Evolutionary conservation across 164 flowering plant species (phyloP), one percentile per base, ranked within the genome.

Genomic region (Vitis cinerea): DNA sequence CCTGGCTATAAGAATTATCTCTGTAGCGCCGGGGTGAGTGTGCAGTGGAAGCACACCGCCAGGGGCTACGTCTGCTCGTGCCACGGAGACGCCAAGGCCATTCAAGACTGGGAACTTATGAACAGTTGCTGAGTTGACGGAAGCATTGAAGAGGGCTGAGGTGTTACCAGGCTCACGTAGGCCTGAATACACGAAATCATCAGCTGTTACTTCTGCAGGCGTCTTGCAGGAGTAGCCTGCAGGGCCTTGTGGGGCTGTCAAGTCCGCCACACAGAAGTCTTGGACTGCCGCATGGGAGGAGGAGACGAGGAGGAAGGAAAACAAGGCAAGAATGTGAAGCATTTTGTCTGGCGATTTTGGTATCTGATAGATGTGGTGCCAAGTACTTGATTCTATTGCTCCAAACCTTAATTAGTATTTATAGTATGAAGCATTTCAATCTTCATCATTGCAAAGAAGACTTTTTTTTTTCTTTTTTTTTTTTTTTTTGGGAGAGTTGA

Each of bases 31-130:
- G 0, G 87, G 84, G 75, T 86, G 89, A 2, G 81, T 81, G 80
- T 85, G 88, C 69, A 81, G 56, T 14, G 88, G 88, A n/a, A 82
- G n/a, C 1, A 84, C 83, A 3, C 88, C 88, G 1, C 60, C 77
- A 0, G 71, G 44, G 10, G 78, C 79, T 2, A 84, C 19, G 73
- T 84, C 88, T 4, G 81, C 65, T 9, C 86, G 77, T 0, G 80
- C 83, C 0, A 65, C 14, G 37, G 88, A 79, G 7, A 84, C 9
- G 0, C 88, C 88, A 5, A 84, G 88, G 30, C 84, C 83, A 17
- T 84, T 84, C 1, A 83, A 49, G 10, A 74, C 88, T 0, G 88
- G 86, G 12, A 82, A 79, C 17, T 79, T 79, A 3, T 61, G 68
- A 0, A 54, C 83, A 30, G 79, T 76, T 23, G 79, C 88, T 0